These are phyloP conservation scores for Melanomma pulvis-pyrius DNA, from an alignment of 495 filamentous ascomycete genomes.

Conservation along the genomic window DNA sequence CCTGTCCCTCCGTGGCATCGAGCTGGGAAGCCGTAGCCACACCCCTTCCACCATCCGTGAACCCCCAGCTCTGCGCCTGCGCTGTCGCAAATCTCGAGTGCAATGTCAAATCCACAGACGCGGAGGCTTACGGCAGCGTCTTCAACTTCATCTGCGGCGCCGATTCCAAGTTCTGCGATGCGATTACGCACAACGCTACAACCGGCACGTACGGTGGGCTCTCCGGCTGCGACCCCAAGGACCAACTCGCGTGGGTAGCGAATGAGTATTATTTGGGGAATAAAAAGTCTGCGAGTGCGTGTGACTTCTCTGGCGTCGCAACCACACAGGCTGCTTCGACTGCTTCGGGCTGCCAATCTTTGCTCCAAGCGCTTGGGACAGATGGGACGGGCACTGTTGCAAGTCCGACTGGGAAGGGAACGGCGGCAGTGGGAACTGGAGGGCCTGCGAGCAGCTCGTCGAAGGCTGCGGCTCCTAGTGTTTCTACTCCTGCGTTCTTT, in stretches of 20 bases:
- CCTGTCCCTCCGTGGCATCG: slow-evolving; percentile 68
- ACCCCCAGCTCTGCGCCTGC: slow-evolving; percentile 75
- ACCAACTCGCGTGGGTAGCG: slow-evolving; percentile 80
- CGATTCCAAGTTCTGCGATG: slow-evolving; percentile 60
- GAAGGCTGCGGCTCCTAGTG: slow-evolving; percentile 46
- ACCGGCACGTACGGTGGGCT: slow-evolving; percentile 85
- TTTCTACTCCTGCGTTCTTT: slow-evolving; percentile 56
- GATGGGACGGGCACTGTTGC: slow-evolving; percentile 66
- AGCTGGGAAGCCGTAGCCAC: slow-evolving; percentile 68
- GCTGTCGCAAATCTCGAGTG: slow-evolving; percentile 74
- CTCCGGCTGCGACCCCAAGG: slow-evolving; percentile 76
- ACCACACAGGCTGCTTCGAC: slow-evolving; percentile 45
- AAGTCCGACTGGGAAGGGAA: slow-evolving; percentile 40
- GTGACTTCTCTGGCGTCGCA: slow-evolving; percentile 74
- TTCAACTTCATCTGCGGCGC: slow-evolving; percentile 73
- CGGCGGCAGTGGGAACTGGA: slow-evolving; percentile 42
- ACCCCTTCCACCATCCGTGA: slow-evolving; percentile 81
- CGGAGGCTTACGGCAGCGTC: slow-evolving; percentile 60
- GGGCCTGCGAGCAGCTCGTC: slow-evolving; percentile 46
- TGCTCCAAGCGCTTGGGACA: slow-evolving; percentile 63
- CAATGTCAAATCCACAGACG: slow-evolving; percentile 53
- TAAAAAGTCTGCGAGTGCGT: slow-evolving; percentile 64
- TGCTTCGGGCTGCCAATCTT: slow-evolving; percentile 52
- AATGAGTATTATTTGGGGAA: slow-evolving; percentile 73
- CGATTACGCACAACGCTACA: slow-evolving; percentile 70